phyloP scores from a whole-genome alignment of 441 rosid species.

The Syzygium syzygioides region DNA sequence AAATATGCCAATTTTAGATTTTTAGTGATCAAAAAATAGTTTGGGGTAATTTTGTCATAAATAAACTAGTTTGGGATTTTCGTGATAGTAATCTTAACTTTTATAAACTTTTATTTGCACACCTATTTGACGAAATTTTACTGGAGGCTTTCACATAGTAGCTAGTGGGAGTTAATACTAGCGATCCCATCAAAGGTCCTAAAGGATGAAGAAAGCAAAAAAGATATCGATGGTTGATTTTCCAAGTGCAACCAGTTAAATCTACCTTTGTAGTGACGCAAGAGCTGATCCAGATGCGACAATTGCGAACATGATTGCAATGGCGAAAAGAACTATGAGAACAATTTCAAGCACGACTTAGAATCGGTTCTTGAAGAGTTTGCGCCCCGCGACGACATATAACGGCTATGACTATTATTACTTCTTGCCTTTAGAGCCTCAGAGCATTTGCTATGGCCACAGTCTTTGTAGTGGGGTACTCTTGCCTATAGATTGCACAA shows the following conservation, averaged over 20 bases:
- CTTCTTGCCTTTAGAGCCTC: neutral
- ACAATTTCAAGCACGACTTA: neutral
- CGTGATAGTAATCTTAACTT: too few relatives aligned
- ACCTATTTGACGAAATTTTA: too few relatives aligned
- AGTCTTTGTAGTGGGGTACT: neutral
- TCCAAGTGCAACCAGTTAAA: neutral
- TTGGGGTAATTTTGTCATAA: too few relatives aligned
- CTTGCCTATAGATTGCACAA: neutral
- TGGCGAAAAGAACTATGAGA: neutral
- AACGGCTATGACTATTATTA: too few relatives aligned
- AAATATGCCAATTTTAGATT: too few relatives aligned
- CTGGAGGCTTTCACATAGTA: neutral
- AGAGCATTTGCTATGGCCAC: neutral
- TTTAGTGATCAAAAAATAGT: too few relatives aligned
- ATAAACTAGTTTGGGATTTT: too few relatives aligned
- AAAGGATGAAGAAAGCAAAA: neutral
- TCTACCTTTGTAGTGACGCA: neutral
- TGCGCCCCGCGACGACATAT: neutral
- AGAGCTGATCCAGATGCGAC: neutral
- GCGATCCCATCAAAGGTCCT: neutral
- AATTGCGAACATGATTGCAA: neutral
- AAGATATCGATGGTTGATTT: neutral
- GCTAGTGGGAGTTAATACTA: neutral
- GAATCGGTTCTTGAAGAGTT: neutral
- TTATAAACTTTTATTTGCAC: too few relatives aligned